phyloP scores from a whole-genome alignment of 805 yeast species.

The Cyberlindnera euphorbiae region DNA sequence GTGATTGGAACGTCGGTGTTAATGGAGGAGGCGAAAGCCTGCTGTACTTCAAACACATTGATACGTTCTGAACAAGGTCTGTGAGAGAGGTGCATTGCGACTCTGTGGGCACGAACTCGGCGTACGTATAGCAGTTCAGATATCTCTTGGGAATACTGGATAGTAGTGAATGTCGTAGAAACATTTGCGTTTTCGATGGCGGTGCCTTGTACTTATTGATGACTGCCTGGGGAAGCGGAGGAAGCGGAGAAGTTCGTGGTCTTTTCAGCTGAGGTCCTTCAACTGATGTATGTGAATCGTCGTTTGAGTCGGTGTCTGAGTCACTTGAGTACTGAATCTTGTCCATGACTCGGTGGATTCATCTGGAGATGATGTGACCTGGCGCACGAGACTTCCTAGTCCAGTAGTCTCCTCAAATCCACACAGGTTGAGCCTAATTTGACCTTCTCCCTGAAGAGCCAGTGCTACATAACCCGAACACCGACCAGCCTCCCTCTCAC shows the following conservation, averaged over 20 bases:
- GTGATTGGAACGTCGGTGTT: slow-evolving; percentile 6
- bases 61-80: slow-evolving; percentile 2
- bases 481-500: no score
- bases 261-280: no score
- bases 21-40: slow-evolving; percentile 3
- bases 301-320: background rate
- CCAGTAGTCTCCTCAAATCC: no score
- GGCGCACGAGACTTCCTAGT: no score
- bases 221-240: slow-evolving; percentile 9
- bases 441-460: no score
- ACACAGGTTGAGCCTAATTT: no score
- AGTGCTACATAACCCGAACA: no score
- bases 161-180: slow-evolving; percentile 1
- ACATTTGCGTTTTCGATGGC: slow-evolving; percentile 6
- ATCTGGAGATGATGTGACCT: no score
- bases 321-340: slow-evolving; percentile 2
- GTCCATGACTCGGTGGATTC: no score
- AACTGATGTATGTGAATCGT: no score
- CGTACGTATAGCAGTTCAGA: slow-evolving; percentile 7
- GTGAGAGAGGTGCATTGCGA: slow-evolving; percentile 1
- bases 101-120: slow-evolving; percentile 7
- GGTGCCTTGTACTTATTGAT: background rate
- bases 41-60: slow-evolving; percentile 13
- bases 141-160: slow-evolving; percentile 4
- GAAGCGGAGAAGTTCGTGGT: no score